phyloP scores from a whole-genome alignment of 2,329 filamentous ascomycete genomes.

The Paecilomyces sp. region DNA sequence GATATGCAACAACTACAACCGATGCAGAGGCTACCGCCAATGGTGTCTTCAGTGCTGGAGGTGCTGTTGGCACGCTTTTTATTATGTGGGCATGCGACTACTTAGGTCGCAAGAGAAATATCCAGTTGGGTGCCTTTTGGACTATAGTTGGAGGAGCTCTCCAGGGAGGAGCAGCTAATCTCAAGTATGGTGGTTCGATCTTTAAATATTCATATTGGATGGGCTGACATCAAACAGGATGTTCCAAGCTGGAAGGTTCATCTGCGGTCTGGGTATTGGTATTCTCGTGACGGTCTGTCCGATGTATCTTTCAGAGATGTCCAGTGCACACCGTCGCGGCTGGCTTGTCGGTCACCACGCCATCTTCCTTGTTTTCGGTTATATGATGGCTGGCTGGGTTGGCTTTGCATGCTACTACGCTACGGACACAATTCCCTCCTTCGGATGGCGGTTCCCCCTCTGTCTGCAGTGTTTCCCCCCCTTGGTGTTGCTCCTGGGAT shows the following conservation, averaged over 20 bases:
- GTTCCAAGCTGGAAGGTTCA: conserved; percentile 39
- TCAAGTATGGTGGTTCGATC: conserved; percentile 26
- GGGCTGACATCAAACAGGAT: conserved; percentile 20
- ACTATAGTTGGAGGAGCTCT: conserved; percentile 41
- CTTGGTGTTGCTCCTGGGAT: conserved; percentile 33
- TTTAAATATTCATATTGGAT: not conserved
- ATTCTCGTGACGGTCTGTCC: conserved; percentile 38
- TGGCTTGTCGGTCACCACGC: conserved; percentile 42
- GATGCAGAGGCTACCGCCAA: conserved; percentile 44
- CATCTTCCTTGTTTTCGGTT: conserved; percentile 43
- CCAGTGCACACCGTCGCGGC: conserved; percentile 33
- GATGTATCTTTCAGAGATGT: conserved; percentile 40
- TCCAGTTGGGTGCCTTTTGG: conserved; percentile 40
- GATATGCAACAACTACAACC: conserved; percentile 41
- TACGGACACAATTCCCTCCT: conserved; percentile 23
- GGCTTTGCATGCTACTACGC: conserved; percentile 41
- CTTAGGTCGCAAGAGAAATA: conserved; percentile 39
- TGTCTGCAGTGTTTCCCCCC: conserved; percentile 35
- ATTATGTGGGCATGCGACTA: conserved; percentile 44
- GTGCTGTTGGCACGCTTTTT: conserved; percentile 41
- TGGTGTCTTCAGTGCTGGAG: conserved; percentile 43
- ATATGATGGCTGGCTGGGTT: conserved; percentile 39
- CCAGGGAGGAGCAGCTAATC: conserved; percentile 39
- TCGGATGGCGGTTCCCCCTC: conserved; percentile 42
- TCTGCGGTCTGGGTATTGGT: conserved; percentile 37